phyloP scores from a whole-genome alignment of 495 filamentous ascomycete species.

The Podospora comata region DNA sequence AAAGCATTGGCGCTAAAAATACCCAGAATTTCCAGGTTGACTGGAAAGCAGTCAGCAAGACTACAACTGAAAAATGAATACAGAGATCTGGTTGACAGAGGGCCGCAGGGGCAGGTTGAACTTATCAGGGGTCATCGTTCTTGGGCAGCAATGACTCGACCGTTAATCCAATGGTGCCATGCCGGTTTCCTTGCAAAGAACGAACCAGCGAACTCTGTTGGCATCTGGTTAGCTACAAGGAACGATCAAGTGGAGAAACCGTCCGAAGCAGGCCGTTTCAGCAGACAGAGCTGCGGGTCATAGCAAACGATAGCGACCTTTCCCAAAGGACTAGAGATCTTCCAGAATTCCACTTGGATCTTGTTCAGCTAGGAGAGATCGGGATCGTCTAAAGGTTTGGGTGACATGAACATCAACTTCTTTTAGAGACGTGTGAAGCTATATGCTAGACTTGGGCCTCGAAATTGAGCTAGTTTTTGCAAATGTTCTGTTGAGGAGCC shows the following conservation, averaged over 20 bases:
- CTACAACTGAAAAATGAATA: background rate
- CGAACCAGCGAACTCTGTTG: constrained; percentile 2
- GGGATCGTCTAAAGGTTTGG: too few species aligned
- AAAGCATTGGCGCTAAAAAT: constrained; percentile 18
- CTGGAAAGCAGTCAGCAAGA: background rate
- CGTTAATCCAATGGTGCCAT: background rate
- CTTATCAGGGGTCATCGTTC: background rate
- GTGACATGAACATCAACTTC: background rate
- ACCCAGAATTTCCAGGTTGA: background rate
- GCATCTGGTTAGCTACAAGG: background rate
- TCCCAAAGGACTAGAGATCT: background rate
- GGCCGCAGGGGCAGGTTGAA: background rate
- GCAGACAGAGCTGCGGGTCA: background rate
- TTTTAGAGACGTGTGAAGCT: background rate
- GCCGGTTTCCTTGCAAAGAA: background rate
- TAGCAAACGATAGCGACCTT: background rate
- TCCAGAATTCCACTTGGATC: background rate
- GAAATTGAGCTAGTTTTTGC: background rate
- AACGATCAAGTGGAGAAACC: constrained; percentile 8
- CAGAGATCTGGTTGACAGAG: background rate
- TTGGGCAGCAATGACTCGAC: constrained; percentile 18
- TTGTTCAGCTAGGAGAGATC: too few species aligned
- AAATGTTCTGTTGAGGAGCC: background rate
- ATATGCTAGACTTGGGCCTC: background rate
- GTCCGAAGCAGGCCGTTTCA: background rate